Conservation (phyloP, 129 eudicot species). For the Centella asiatica region DNA sequence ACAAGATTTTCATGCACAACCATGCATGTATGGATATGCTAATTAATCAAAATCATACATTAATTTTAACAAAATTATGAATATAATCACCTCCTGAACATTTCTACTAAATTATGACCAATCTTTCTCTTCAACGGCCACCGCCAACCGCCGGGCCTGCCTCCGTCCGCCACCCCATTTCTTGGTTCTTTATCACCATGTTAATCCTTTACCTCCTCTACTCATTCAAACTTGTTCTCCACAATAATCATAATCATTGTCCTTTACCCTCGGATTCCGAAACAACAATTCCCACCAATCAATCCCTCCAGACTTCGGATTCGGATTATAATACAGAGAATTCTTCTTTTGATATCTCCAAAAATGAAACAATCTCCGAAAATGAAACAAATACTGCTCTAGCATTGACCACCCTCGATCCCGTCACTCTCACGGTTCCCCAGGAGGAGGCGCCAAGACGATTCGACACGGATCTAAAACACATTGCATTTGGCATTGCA, state of each 20-base stretch:
- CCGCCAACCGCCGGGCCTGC: constrained; percentile 7
- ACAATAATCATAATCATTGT: background rate
- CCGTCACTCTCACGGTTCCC: constrained; percentile 2
- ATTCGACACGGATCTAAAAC: constrained; percentile 35
- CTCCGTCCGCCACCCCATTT: constrained; percentile 24
- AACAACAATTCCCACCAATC: background rate
- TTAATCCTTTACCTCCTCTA: constrained; percentile 35
- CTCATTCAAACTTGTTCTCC: constrained; percentile 33
- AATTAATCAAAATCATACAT: background rate
- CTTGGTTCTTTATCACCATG: constrained; percentile 23
- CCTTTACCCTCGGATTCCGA: constrained; percentile 5
- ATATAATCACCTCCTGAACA: background rate
- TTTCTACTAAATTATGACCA: constrained; percentile 19
- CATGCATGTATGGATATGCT: too few relatives aligned
- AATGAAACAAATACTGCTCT: too few relatives aligned
- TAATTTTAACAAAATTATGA: background rate
- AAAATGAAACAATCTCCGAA: too few relatives aligned
- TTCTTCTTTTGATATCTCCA: constrained; percentile 4
- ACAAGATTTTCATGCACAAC: constrained; percentile 2
- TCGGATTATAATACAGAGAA: background rate
- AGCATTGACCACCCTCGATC: too few relatives aligned
- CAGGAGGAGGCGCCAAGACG: background rate
- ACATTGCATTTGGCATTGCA: constrained; percentile 66
- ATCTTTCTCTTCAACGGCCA: constrained; percentile 25
- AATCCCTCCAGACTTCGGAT: constrained; percentile 6